A percentile compares a stretch with the other conserved stretches of the same genome.
These are phyloP conservation scores for Cruciata laevipes DNA, from an alignment of 257 asterid species.

Conservation along the genomic window DNA sequence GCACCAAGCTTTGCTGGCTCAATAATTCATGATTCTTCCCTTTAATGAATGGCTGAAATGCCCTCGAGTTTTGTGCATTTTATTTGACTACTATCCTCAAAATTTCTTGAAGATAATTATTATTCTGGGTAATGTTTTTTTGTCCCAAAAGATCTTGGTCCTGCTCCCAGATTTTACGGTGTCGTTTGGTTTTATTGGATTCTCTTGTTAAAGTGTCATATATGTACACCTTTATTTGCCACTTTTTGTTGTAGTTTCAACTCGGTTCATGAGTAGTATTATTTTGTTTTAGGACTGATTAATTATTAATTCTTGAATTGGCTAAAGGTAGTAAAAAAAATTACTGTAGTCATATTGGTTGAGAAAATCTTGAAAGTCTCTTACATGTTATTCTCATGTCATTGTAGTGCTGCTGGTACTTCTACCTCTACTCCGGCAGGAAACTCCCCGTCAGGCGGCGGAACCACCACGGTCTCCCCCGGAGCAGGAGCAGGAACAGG, in stretches of 20 bases:
- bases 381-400: neutral
- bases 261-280: neutral
- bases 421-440: constrained; percentile 22
- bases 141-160: neutral
- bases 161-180: neutral
- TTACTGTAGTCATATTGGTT: too few relatives aligned
- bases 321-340: too few relatives aligned
- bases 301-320: too few relatives aligned
- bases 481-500: neutral
- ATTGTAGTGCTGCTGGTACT: constrained; percentile 15
- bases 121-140: neutral
- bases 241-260: neutral
- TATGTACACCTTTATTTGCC: neutral
- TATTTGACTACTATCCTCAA: neutral
- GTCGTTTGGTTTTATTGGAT: neutral
- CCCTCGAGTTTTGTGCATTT: neutral
- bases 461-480: constrained; percentile 9
- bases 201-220: neutral
- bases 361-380: too few relatives aligned
- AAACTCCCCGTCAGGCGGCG: constrained; percentile 21
- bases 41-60: neutral
- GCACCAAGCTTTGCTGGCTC: neutral
- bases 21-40: neutral
- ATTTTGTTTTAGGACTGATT: too few relatives aligned
- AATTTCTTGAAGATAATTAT: neutral